These are phyloP conservation scores for Arthrobotrys iridis DNA, from an alignment of 2,329 filamentous ascomycete species.

Conservation along the genomic window DNA sequence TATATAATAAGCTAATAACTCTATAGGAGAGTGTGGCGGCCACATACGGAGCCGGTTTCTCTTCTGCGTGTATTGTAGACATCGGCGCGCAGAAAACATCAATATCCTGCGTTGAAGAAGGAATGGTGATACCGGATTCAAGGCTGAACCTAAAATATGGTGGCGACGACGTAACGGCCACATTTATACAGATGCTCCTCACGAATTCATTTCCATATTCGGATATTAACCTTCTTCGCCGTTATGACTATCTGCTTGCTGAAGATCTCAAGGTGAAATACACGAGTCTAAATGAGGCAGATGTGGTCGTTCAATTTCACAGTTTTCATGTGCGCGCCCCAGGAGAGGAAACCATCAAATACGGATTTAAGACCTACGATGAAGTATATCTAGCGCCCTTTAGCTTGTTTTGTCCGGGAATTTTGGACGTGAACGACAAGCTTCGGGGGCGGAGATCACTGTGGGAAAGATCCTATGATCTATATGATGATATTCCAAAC, in stretches of 20 bases:
- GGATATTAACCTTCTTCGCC: slow-evolving; percentile 87
- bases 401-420: slow-evolving; percentile 85
- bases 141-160: slow-evolving; percentile 94
- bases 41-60: slow-evolving; percentile 93
- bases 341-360: slow-evolving; percentile 89
- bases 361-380: slow-evolving; percentile 96
- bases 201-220: slow-evolving; percentile 95
- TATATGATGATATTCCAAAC: slow-evolving; percentile 91
- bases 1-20: not conserved
- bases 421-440: slow-evolving; percentile 86
- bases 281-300: slow-evolving; percentile 88
- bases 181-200: slow-evolving; percentile 97
- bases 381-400: slow-evolving; percentile 93
- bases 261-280: slow-evolving; percentile 95
- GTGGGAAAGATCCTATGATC: slow-evolving; percentile 86
- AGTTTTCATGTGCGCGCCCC: slow-evolving; percentile 91
- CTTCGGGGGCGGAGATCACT: slow-evolving; percentile 80
- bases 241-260: slow-evolving; percentile 91
- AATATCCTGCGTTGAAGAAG: slow-evolving; percentile 95
- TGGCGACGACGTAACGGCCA: slow-evolving; percentile 89
- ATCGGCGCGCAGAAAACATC: slow-evolving; percentile 98
- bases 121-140: slow-evolving; percentile 92
- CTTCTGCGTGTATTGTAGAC: slow-evolving; percentile 92
- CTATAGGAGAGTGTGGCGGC: slow-evolving; percentile 82
- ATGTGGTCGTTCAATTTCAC: slow-evolving; percentile 86